phyloP scores from a whole-genome alignment of 768 basidiomycete species.

The Paxillus ammoniavirescens region DNA sequence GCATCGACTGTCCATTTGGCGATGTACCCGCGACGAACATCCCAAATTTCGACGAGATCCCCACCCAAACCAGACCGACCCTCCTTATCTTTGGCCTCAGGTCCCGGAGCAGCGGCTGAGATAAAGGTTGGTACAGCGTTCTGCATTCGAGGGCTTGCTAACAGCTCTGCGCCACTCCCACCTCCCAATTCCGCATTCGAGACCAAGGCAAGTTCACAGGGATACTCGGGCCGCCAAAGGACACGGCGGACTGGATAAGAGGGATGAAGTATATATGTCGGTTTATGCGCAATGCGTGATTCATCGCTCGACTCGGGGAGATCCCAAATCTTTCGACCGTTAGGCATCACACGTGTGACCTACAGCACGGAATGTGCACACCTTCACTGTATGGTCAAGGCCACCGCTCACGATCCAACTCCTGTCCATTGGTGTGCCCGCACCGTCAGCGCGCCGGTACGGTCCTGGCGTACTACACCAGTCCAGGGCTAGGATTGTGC shows the following conservation, averaged over 20 bases:
- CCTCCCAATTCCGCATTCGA: conserved; percentile 59
- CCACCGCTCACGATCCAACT: conserved; percentile 84
- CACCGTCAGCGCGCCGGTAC: conserved; percentile 13
- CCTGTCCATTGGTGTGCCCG: conserved; percentile 19
- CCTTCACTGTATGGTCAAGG: conserved; percentile 78
- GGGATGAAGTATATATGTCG: conserved; percentile 71
- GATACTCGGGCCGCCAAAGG: conserved; percentile 73
- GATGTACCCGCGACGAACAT: conserved; percentile 75
- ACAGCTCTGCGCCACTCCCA: conserved; percentile 21
- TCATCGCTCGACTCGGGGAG: conserved; percentile 38
- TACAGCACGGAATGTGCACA: conserved; percentile 20
- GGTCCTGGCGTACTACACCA: conserved; percentile 50
- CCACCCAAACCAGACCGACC: conserved; percentile 28
- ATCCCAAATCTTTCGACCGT: conserved; percentile 64
- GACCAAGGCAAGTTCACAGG: conserved; percentile 72
- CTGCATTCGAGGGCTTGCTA: conserved; percentile 30
- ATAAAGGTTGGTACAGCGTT: conserved; percentile 22
- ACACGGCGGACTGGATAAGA: conserved; percentile 73
- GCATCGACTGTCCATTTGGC: conserved; percentile 79
- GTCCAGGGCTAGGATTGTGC: conserved; percentile 69
- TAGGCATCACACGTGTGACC: neutral
- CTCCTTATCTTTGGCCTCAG: conserved; percentile 16
- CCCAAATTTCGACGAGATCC: conserved; percentile 82
- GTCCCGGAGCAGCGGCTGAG: conserved; percentile 1
- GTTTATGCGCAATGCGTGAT: conserved; percentile 59